A percentile compares a stretch with the other conserved stretches of the same genome.
Evolutionary conservation across 371 early-diverging fungal genomes (phyloP).

Genomic region (Circinella umbellata): DNA sequence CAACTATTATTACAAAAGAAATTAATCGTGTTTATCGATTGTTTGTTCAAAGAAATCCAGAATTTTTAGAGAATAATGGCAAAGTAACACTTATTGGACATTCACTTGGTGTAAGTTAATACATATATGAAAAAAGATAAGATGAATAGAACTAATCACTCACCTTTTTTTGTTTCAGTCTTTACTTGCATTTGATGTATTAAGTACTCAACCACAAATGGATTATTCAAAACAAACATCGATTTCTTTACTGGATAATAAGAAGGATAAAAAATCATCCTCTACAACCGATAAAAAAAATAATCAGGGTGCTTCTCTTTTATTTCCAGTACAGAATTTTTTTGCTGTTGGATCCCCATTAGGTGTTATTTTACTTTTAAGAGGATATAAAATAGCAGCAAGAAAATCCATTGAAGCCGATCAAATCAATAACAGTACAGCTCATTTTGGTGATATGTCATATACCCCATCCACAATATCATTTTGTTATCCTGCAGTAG

Average conservation of each 20-base stretch:
- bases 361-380: slow-evolving; percentile 77
- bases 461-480: slow-evolving; percentile 31
- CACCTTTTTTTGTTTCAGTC: slow-evolving; percentile 47
- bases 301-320: slow-evolving; percentile 1
- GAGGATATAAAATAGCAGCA: slow-evolving; percentile 66
- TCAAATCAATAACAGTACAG: background rate
- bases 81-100: slow-evolving; percentile 82
- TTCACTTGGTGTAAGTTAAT: slow-evolving; percentile 68
- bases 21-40: slow-evolving; percentile 76
- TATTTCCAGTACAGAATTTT: slow-evolving; percentile 55
- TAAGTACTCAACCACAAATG: slow-evolving; percentile 65
- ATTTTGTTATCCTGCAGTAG: slow-evolving; percentile 66
- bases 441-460: slow-evolving; percentile 20
- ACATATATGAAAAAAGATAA: background rate
- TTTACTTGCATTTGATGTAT: slow-evolving; percentile 80
- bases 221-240: slow-evolving; percentile 21
- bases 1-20: slow-evolving; percentile 73
- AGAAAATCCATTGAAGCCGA: slow-evolving; percentile 31
- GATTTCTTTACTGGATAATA: slow-evolving; percentile 19
- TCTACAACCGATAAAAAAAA: slow-evolving; percentile 19
- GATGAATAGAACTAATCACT: background rate
- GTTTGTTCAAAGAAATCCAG: slow-evolving; percentile 74
- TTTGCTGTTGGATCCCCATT: slow-evolving; percentile 81
- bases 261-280: background rate
- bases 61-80: slow-evolving; percentile 69